Evolutionary conservation across 495 filamentous ascomycete species (phyloP).

Genomic region (Podospora pseudocomata): DNA sequence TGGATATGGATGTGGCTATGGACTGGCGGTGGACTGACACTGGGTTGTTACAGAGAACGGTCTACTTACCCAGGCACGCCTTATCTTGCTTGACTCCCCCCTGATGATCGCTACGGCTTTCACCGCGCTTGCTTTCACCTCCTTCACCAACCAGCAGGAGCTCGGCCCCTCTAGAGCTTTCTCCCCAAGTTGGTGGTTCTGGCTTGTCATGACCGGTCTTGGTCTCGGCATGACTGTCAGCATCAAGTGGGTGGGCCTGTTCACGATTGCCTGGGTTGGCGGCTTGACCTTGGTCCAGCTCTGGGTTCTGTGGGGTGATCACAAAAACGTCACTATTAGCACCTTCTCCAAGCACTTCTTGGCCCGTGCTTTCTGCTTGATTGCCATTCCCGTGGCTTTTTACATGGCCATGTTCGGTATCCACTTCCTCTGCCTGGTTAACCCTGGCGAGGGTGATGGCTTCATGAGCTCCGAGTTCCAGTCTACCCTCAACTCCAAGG

Average conservation of each 20-base stretch:
- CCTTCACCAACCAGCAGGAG: slow-evolving; percentile 95
- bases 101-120: slow-evolving; percentile 90
- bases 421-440: slow-evolving; percentile 87
- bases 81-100: slow-evolving; percentile 95
- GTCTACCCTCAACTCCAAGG: slow-evolving; percentile 91
- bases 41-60: slow-evolving; percentile 69
- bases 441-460: slow-evolving; percentile 94
- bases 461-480: slow-evolving; percentile 99
- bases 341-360: slow-evolving; percentile 94
- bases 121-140: slow-evolving; percentile 84
- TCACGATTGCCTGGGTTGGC: slow-evolving; percentile 98
- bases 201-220: slow-evolving; percentile 82
- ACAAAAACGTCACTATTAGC: slow-evolving; percentile 75
- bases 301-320: slow-evolving; percentile 90
- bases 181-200: slow-evolving; percentile 92
- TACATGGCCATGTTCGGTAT: slow-evolving; percentile 96
- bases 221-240: slow-evolving; percentile 87
- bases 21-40: slow-evolving; percentile 14
- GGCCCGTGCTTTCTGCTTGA: slow-evolving; percentile 85
- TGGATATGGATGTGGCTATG: neutral
- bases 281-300: slow-evolving; percentile 85
- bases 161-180: slow-evolving; percentile 85
- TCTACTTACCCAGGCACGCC: slow-evolving; percentile 85
- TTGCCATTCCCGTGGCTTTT: slow-evolving; percentile 82
- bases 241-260: slow-evolving; percentile 98